Base-by-base conservation (phyloP, 306 rosid genomes). In the Biancaea sappan region DNA sequence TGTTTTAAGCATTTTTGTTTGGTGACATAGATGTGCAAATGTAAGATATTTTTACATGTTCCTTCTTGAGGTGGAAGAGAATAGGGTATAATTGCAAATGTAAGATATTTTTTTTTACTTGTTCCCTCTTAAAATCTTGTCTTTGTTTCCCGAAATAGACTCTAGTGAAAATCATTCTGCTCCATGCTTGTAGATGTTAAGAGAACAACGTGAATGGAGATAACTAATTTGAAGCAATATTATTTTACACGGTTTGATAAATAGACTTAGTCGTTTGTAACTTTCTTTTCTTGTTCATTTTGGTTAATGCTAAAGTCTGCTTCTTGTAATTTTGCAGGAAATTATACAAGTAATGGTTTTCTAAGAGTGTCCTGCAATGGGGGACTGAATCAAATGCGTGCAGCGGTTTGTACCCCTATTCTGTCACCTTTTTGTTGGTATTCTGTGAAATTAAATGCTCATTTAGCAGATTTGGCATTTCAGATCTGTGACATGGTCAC, bases 361-460 rank as follows among this genome's bases (percentile, higher is more conserved):
- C 97, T 95, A 53, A 89, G 93, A 76, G 96, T 92, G 65, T 90
- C 99, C 64, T 95, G 99, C 88, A 95, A 95, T 72, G 99, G 99
- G 47, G 99, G 99, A 63, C 86, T 95, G 88, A 95, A 95, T 86
- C 99, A 95, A 86, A 95, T 95, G 99, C 99, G 99, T 57, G 95
- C 98, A 34, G 99, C 99, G 87, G 99, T 95, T 78, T 65, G 99
- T 86, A 71, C 81, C 58, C 63, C 53, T 77, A 13, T 61, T 63
- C 75, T 80, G 32, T 18, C 2, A 50, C 50, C 68, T 70, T 34
- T 25, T 37, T 72, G 18, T 53, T 73, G 60, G 32, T 35, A 41
- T 51, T 37, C 32, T 79, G 38, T 66, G 53, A 37, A 43, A 72
- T 61, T 52, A 59, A 79, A 53, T 34, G 69, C 63, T 87, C 77